Conservation (phyloP, 371 early-diverging fungal genomes). For the Mortierella sp. region DNA sequence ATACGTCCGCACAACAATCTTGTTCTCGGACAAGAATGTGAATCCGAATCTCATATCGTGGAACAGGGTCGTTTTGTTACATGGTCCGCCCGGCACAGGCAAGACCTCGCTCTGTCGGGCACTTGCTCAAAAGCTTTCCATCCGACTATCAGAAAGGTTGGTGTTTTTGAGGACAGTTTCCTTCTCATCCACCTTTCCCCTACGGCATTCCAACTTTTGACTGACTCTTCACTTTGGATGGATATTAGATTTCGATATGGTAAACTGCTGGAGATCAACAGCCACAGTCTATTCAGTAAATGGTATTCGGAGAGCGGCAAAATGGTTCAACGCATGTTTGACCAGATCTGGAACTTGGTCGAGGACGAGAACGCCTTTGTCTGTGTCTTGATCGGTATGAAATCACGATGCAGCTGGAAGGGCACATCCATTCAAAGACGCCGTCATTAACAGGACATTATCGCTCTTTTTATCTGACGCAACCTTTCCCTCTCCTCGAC, state of each 20-base stretch:
- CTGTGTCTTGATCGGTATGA: slow-evolving; percentile 66
- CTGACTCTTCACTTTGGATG: neutral
- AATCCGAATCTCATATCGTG: slow-evolving; percentile 64
- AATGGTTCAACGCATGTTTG: slow-evolving; percentile 68
- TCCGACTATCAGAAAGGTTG: slow-evolving; percentile 61
- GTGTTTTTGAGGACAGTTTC: neutral
- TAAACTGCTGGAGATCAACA: slow-evolving; percentile 74
- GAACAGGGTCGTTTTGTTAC: slow-evolving; percentile 67
- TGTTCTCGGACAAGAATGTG: slow-evolving; percentile 65
- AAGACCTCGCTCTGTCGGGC: slow-evolving; percentile 76
- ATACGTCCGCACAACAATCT: slow-evolving; percentile 64
- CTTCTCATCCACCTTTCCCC: no score
- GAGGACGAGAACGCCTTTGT: slow-evolving; percentile 65
- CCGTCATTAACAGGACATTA: no score
- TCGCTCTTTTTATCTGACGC: no score
- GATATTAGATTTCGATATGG: slow-evolving; percentile 53
- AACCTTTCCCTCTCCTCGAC: no score
- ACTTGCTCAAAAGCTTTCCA: slow-evolving; percentile 72
- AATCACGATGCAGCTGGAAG: no score
- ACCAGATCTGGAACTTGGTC: slow-evolving; percentile 60
- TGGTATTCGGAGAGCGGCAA: slow-evolving; percentile 77
- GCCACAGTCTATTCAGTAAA: slow-evolving; percentile 74
- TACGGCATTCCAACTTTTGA: no score
- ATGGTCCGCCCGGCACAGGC: slow-evolving; percentile 80
- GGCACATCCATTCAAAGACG: no score